These are phyloP conservation scores for Ceratocystis eucalypticola DNA, from an alignment of 2,329 filamentous ascomycete genomes.

Conservation along the genomic window DNA sequence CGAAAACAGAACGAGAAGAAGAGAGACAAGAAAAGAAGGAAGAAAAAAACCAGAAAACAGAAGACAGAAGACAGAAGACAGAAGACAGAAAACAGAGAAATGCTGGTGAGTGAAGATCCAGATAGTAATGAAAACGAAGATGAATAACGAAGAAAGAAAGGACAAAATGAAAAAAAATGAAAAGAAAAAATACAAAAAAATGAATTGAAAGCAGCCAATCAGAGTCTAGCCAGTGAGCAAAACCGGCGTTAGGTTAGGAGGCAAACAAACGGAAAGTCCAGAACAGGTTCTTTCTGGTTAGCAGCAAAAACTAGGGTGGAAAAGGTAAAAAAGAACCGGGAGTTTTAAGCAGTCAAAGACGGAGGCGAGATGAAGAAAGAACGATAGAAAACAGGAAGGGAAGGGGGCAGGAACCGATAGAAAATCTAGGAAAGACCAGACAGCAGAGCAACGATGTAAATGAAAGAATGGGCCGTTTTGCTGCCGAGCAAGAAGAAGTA, in stretches of 20 bases:
- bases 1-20: background rate
- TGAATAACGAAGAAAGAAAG: background rate
- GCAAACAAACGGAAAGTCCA: background rate
- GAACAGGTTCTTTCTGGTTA: background rate
- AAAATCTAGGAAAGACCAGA: background rate
- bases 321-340: background rate
- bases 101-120: background rate
- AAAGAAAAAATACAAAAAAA: background rate
- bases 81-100: too few relatives aligned
- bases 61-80: too few relatives aligned
- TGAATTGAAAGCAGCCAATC: background rate
- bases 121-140: background rate
- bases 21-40: background rate
- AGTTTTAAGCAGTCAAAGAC: background rate
- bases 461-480: constrained; percentile 1
- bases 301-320: background rate
- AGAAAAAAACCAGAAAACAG: background rate
- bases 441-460: constrained; percentile 14
- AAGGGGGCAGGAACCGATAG: background rate
- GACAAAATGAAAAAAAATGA: background rate
- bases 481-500: background rate
- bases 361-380: constrained; percentile 11
- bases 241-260: background rate
- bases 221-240: background rate
- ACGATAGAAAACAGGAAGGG: background rate